Evolutionary conservation across 352 stramenopile species (phyloP).

Genomic region (Pythium periplocum): DNA sequence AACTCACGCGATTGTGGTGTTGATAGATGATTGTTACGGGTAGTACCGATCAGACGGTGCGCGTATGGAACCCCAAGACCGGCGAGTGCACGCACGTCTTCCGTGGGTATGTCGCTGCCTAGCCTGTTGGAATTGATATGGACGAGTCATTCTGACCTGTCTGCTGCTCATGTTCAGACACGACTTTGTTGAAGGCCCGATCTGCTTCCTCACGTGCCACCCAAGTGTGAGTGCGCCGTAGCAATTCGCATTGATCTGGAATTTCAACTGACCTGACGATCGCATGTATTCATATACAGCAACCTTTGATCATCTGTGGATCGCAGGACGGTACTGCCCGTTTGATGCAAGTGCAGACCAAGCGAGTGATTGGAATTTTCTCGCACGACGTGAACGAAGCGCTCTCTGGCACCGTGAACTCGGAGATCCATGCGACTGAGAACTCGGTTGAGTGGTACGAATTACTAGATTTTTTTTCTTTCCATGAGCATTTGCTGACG

Average conservation of each 20-base stretch:
- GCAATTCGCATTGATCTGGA: too few relatives aligned
- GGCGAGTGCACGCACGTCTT: constrained; percentile 91
- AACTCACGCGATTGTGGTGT: too few relatives aligned
- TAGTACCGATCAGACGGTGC: constrained; percentile 91
- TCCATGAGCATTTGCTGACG: neutral
- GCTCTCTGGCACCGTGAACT: constrained; percentile 42
- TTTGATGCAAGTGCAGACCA: constrained; percentile 91
- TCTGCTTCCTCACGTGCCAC: constrained; percentile 91
- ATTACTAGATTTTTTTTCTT: neutral
- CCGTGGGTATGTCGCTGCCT: constrained; percentile 38
- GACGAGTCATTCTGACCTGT: too few relatives aligned
- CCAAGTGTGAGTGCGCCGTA: constrained; percentile 35
- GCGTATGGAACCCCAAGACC: constrained; percentile 95
- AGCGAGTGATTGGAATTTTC: constrained; percentile 90
- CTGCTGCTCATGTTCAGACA: constrained; percentile 30
- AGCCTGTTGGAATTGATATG: too few relatives aligned
- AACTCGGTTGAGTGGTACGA: constrained; percentile 85
- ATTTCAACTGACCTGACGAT: too few relatives aligned
- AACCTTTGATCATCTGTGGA: constrained; percentile 91
- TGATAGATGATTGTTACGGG: constrained; percentile 90
- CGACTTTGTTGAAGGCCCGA: constrained; percentile 79
- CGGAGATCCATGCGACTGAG: constrained; percentile 41
- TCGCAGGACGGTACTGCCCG: constrained; percentile 93
- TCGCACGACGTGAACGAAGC: constrained; percentile 61
- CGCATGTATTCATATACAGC: constrained; percentile 20